These are phyloP conservation scores for Larix sibirica DNA, from an alignment of 83 land plant species.

Conservation along the genomic window DNA sequence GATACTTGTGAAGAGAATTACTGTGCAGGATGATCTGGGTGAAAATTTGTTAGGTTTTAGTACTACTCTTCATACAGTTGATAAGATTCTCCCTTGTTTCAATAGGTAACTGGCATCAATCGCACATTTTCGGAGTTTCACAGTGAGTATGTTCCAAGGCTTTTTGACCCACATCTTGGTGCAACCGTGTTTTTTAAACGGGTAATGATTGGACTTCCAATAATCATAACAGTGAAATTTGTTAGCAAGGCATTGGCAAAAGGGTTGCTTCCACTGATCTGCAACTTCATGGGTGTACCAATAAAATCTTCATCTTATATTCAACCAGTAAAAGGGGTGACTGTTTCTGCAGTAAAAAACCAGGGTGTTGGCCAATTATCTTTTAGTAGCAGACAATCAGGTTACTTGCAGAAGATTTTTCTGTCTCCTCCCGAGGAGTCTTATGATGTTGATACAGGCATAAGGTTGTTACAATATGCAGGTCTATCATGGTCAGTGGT, in stretches of 20 bases:
- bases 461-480: too few relatives aligned
- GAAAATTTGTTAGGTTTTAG: background rate
- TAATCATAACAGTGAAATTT: constrained; percentile 69
- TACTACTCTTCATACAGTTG: background rate
- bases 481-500: too few relatives aligned
- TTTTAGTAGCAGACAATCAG: constrained; percentile 29
- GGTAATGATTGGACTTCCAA: constrained; percentile 73
- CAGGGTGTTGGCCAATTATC: background rate
- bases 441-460: too few relatives aligned
- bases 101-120: constrained; percentile 81
- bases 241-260: constrained; percentile 85
- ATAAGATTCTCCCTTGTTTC: background rate
- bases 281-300: constrained; percentile 68
- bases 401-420: constrained; percentile 41
- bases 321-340: constrained; percentile 28
- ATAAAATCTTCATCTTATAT: constrained; percentile 69
- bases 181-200: constrained; percentile 40
- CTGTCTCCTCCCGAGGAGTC: constrained; percentile 32
- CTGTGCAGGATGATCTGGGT: background rate
- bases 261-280: constrained; percentile 67
- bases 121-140: constrained; percentile 76
- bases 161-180: constrained; percentile 44
- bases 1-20: background rate
- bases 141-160: constrained; percentile 48
- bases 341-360: constrained; percentile 14